Percentiles rank a stretch among this genome's conserved stretches.
phyloP scores from a whole-genome alignment of 352 stramenopile species.

The Pythium aristosporum region DNA sequence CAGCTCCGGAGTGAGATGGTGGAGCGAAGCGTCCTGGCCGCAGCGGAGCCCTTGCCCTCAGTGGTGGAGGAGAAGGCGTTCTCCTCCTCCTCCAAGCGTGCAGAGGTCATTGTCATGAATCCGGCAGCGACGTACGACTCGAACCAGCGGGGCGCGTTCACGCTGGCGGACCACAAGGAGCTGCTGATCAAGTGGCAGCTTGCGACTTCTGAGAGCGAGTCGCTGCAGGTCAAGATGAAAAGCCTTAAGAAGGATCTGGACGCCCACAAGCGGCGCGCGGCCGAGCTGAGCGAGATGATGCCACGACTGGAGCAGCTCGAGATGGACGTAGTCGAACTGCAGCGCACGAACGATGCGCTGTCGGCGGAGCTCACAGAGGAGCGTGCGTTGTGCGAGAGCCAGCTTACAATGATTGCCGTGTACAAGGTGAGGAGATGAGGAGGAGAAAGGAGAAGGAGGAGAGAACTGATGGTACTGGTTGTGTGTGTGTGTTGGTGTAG shows the following conservation, averaged over 20 bases:
- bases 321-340: constrained; percentile 53
- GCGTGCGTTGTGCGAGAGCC: constrained; percentile 60
- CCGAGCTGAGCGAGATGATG: constrained; percentile 38
- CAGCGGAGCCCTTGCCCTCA: background rate
- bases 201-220: constrained; percentile 46
- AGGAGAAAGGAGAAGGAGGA: background rate
- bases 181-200: constrained; percentile 43
- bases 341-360: constrained; percentile 52
- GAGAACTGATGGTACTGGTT: background rate
- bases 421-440: constrained; percentile 22
- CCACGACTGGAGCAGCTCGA: constrained; percentile 55
- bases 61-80: background rate
- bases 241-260: constrained; percentile 62
- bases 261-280: constrained; percentile 38
- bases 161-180: constrained; percentile 53
- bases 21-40: constrained; percentile 14
- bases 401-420: constrained; percentile 27
- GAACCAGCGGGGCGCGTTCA: constrained; percentile 57
- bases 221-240: constrained; percentile 42
- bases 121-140: constrained; percentile 57
- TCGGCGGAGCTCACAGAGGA: constrained; percentile 66
- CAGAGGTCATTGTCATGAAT: constrained; percentile 34
- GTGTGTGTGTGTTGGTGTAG: constrained; percentile 6
- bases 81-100: constrained; percentile 6
- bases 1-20: constrained; percentile 33